Evolutionary conservation across 2,329 filamentous ascomycete species (phyloP).

Genomic region (Fulvia fulva): DNA sequence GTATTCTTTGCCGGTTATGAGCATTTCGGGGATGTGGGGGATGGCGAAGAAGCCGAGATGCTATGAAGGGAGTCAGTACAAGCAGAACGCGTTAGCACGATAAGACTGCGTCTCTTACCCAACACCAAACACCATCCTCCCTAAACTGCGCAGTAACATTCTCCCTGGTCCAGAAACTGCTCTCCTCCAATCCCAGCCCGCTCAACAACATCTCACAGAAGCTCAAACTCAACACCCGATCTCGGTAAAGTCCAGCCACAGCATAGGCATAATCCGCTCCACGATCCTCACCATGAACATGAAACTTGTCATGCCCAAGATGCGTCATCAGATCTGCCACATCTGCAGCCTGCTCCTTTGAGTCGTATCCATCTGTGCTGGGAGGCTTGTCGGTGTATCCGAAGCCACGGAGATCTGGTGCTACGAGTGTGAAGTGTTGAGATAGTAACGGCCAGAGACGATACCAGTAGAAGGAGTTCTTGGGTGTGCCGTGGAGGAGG

Average conservation of each 20-base stretch:
- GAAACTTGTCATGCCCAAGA: slow-evolving; percentile 33
- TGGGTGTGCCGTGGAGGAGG: slow-evolving; percentile 33
- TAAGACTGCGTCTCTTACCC: slow-evolving; percentile 18
- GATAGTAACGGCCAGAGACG: slow-evolving; percentile 34
- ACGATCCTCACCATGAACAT: slow-evolving; percentile 35
- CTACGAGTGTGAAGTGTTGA: slow-evolving; percentile 36
- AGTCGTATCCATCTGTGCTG: slow-evolving; percentile 37
- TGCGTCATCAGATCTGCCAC: slow-evolving; percentile 35
- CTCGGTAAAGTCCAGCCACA: slow-evolving; percentile 31
- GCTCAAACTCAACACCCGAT: slow-evolving; percentile 30
- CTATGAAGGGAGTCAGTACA: slow-evolving; percentile 8
- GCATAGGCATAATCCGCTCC: slow-evolving; percentile 37
- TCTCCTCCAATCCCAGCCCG: slow-evolving; percentile 32
- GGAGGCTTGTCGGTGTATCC: slow-evolving; percentile 41
- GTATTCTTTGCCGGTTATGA: slow-evolving; percentile 37
- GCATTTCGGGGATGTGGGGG: slow-evolving; percentile 39
- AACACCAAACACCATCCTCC: slow-evolving; percentile 36
- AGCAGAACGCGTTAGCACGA: not conserved
- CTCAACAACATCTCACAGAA: slow-evolving; percentile 36
- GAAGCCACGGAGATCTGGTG: slow-evolving; percentile 37
- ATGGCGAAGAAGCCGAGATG: slow-evolving; percentile 36
- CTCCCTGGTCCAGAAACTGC: slow-evolving; percentile 30
- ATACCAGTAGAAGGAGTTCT: slow-evolving; percentile 38
- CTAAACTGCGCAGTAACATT: slow-evolving; percentile 33
- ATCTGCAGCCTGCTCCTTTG: slow-evolving; percentile 35